Evolutionary conservation across 2,329 filamentous ascomycete species (phyloP), one percentile per base, ranked within the genome.

Genomic region (Epichloe aotearoae): DNA sequence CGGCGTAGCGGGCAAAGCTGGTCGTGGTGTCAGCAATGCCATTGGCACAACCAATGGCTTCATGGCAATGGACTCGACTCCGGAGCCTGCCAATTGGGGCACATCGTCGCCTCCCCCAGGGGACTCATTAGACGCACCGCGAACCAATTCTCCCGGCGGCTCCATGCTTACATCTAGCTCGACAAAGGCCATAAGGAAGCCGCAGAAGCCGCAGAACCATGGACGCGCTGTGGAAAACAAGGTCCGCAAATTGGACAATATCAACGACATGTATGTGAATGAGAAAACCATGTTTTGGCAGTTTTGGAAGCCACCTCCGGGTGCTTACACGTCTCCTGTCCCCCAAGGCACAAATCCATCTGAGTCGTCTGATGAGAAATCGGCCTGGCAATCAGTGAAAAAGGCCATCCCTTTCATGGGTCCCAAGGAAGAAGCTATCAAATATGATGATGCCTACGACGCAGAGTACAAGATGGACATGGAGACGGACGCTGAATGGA

Each of bases 401-500:
- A 57, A 63, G 0, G 51, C 62, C 0, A 63, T 82, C 8, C 77
- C 77, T 0, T 80, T 80, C 45, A 54, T 72, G 56, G 67, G 74
- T 49, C 59, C 66, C 49, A 54, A 69, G 39, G 64, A 76, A 58
- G 62, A 64, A 10, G 58, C 65, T 0, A 34, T 71, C 5, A 70
- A 77, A 7, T 94, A 95, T 59, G 77, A 80, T 0, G 53, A 71
- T 2, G 80, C 84, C 0, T 81, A 78, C 60, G 79, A 86, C 54
- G 65, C 78, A 36, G 75, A 84, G 1, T 79, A 77, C 50, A 59
- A 69, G 12, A 64, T 69, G 17, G 77, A 83, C 30, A 73, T 83
- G 11, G 78, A 83, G 42, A 76, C 75, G 8, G 76, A 80, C 46
- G 82, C 86, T 0, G 69, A 79, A 43, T 98, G 93, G 93, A 81